Percentiles rank a stretch among this genome's conserved stretches.
These are phyloP conservation scores for Leucoagaricus sp. DNA, from an alignment of 1,284 basidiomycete species.

Conservation along the genomic window DNA sequence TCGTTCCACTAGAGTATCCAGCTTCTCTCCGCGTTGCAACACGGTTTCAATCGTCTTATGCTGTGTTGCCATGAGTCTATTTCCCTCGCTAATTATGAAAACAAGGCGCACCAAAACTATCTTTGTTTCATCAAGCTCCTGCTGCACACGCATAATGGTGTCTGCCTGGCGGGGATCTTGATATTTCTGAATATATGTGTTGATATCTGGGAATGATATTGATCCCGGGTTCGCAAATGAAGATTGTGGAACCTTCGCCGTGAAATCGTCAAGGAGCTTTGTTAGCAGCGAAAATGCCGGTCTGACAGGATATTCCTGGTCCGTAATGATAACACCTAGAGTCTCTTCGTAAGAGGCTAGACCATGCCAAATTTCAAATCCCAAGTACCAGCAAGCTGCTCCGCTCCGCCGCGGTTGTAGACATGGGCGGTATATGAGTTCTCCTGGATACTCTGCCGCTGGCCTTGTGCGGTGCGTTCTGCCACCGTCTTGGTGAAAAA, in stretches of 20 bases:
- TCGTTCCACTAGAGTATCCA: slow-evolving; percentile 96
- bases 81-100: slow-evolving; percentile 97
- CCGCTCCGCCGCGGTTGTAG: slow-evolving; percentile 81
- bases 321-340: slow-evolving; percentile 88
- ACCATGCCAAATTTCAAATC: not conserved
- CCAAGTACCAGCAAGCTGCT: slow-evolving; percentile 74
- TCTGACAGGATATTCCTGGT: slow-evolving; percentile 95
- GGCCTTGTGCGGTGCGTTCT: slow-evolving; percentile 85
- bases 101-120: slow-evolving; percentile 79
- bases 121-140: slow-evolving; percentile 99
- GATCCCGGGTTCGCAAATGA: slow-evolving; percentile 63
- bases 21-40: slow-evolving; percentile 93
- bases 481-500: slow-evolving; percentile 94
- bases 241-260: slow-evolving; percentile 73
- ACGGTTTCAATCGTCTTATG: slow-evolving; percentile 99
- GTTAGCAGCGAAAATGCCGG: slow-evolving; percentile 95
- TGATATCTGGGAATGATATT: slow-evolving; percentile 74
- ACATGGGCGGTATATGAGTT: slow-evolving; percentile 95
- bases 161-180: slow-evolving; percentile 99
- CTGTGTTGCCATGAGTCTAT: slow-evolving; percentile 83
- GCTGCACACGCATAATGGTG: slow-evolving; percentile 98
- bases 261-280: slow-evolving; percentile 94
- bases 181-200: slow-evolving; percentile 88
- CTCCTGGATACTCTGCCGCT: slow-evolving; percentile 94
- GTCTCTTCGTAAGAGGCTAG: not conserved